Evolutionary conservation across 1,139 yeast genomes (phyloP).

Genomic region (Kluyveromyces marxianus): DNA sequence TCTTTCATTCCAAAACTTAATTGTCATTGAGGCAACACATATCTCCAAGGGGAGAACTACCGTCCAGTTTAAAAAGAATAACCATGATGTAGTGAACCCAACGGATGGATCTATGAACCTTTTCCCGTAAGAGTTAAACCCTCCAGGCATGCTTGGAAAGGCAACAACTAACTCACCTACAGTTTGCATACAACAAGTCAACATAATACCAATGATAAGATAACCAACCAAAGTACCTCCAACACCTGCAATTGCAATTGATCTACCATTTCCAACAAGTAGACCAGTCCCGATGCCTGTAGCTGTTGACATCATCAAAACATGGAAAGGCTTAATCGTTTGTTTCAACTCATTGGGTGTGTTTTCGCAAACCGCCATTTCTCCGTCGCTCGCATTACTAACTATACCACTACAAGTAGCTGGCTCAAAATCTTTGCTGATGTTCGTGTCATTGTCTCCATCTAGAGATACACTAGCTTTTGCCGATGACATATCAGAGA

Average conservation of each 20-base stretch:
- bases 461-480: no score
- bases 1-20: slow-evolving; percentile 48
- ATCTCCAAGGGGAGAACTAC: slow-evolving; percentile 65
- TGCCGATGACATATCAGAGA: no score
- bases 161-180: slow-evolving; percentile 68
- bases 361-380: slow-evolving; percentile 1
- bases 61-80: slow-evolving; percentile 69
- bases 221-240: slow-evolving; percentile 58
- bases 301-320: slow-evolving; percentile 54
- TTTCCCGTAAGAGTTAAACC: slow-evolving; percentile 59
- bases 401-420: neutral
- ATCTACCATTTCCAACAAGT: slow-evolving; percentile 56
- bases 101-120: slow-evolving; percentile 63
- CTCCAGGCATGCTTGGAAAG: slow-evolving; percentile 61
- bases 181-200: slow-evolving; percentile 56
- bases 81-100: slow-evolving; percentile 72
- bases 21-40: slow-evolving; percentile 64
- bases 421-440: no score
- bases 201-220: slow-evolving; percentile 48
- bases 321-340: slow-evolving; percentile 38
- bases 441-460: no score
- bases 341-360: slow-evolving; percentile 33
- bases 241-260: slow-evolving; percentile 64
- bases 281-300: slow-evolving; percentile 59
- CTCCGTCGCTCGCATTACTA: neutral